A percentile compares a stretch with the other conserved stretches of the same genome.
Conservation (phyloP, 2,329 filamentous ascomycete genomes). For the Penicillium corylophilum region DNA sequence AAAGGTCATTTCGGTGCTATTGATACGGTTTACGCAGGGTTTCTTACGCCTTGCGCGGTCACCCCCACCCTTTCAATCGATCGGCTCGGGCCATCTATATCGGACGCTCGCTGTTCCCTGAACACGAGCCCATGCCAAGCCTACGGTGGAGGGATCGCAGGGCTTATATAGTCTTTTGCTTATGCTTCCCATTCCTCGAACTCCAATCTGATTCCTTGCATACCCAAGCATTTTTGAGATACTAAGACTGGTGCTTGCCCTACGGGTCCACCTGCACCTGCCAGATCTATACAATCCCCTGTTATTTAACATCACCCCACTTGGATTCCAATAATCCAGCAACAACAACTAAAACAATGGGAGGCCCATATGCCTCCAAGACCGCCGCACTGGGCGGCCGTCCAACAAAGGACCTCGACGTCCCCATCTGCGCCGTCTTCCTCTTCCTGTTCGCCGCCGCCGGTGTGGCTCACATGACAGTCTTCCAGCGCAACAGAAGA, state of each 20-base stretch:
- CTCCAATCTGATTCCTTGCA: neutral
- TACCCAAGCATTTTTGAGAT: neutral
- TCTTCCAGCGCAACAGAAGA: slow-evolving; percentile 45
- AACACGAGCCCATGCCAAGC: neutral
- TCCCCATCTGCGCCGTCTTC: slow-evolving; percentile 64
- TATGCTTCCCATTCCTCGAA: neutral
- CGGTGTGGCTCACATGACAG: slow-evolving; percentile 46
- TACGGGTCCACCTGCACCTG: neutral
- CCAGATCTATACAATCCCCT: neutral
- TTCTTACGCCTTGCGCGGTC: neutral
- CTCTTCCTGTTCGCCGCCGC: slow-evolving; percentile 49
- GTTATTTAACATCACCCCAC: neutral
- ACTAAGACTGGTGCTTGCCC: neutral
- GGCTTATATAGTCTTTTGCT: neutral
- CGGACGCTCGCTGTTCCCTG: neutral
- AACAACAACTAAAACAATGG: slow-evolving; percentile 19
- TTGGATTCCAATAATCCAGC: neutral
- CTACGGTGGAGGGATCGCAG: neutral
- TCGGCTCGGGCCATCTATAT: neutral
- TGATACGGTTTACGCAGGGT: neutral
- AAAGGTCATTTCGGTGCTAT: neutral
- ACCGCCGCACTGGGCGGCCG: slow-evolving; percentile 42
- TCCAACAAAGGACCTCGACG: slow-evolving; percentile 60
- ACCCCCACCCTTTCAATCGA: neutral
- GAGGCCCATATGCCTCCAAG: slow-evolving; percentile 31